Base-by-base conservation (phyloP, 1,284 basidiomycete species). In the Malassezia nana region DNA sequence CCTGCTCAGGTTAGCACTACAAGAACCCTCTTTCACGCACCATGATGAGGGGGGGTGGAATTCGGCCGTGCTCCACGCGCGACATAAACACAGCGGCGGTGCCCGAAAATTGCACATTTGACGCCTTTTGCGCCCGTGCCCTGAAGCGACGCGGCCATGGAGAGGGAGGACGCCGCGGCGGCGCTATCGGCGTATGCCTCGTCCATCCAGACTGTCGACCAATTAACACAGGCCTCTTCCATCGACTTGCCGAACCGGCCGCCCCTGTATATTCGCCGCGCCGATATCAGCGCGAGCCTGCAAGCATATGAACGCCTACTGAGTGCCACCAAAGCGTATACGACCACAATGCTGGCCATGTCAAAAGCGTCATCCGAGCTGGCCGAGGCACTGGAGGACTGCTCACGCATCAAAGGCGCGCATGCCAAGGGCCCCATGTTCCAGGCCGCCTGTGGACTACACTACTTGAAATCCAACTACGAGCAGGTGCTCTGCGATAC, bases 401-500 rank as follows among this genome's bases (percentile, higher is more conserved):
- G 70, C 57, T 64, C 66, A 9, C 55, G 64, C 4, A 53, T 71
- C 44, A 74, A 74, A 49, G 72, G 72, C 12, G 68, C 68, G 0
- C 67, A 72, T 46, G 57, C 62, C 5, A 59, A 54, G 6, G 68
- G 66, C 12, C 52, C 64, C 1, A 58, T 52, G 8, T 51, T 74
- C 35, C 69, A 72, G 38, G 72, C 70, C 3, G 63, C 67, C 16
- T 52, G 58, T 30, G 90, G 90, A 2, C 77, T 94, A 46, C 89
- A 94, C 74, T 87, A 89, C 75, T 81, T 95, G 61, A 85, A 92
- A 67, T 84, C 85, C 50, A 92, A 92, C 75, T 88, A 92, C 66
- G 89, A 87, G 80, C 87, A 89, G 74, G 82, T 94, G 50, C 77
- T 94, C 67, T 88, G 87, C 28, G 87, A 89, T 67, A 83, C 85